These are phyloP conservation scores for Fusarium sp. DNA, from an alignment of 2,329 filamentous ascomycete genomes.

Conservation along the genomic window DNA sequence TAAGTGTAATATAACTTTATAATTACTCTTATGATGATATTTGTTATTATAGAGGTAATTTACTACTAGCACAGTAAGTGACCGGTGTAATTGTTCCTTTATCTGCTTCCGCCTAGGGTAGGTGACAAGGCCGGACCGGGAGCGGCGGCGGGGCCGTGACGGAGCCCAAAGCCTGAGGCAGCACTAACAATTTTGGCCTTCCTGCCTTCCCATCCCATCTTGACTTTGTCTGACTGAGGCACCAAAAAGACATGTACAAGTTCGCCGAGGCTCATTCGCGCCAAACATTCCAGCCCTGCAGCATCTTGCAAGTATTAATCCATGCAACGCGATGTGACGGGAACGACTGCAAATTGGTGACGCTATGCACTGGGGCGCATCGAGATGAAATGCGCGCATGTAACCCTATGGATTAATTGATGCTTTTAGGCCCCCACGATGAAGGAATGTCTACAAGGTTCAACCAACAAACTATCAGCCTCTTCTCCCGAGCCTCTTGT, in stretches of 20 bases:
- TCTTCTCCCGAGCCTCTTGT: background rate
- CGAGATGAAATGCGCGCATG: constrained; percentile 24
- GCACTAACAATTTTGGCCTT: constrained; percentile 24
- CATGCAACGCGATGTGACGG: constrained; percentile 10
- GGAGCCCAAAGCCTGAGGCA: constrained; percentile 38
- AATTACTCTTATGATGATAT: no score
- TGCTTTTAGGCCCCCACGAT: constrained; percentile 11
- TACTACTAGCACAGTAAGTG: no score
- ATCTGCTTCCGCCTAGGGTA: background rate
- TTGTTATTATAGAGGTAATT: no score
- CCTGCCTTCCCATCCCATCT: background rate
- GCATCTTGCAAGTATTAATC: constrained; percentile 11
- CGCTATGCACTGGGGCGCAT: constrained; percentile 18
- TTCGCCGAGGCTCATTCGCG: background rate
- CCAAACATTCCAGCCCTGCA: background rate
- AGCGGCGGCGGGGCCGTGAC: constrained; percentile 19
- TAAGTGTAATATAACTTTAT: no score
- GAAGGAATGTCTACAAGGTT: background rate
- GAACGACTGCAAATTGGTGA: constrained; percentile 13
- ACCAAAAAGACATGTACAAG: background rate
- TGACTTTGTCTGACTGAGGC: constrained; percentile 23
- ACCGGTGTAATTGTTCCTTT: no score
- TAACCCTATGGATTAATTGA: constrained; percentile 15
- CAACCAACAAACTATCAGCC: constrained; percentile 2
- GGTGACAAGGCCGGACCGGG: constrained; percentile 6